Base-by-base conservation (phyloP, 2,329 filamentous ascomycete species). In the Dothideomycetes sp. region DNA sequence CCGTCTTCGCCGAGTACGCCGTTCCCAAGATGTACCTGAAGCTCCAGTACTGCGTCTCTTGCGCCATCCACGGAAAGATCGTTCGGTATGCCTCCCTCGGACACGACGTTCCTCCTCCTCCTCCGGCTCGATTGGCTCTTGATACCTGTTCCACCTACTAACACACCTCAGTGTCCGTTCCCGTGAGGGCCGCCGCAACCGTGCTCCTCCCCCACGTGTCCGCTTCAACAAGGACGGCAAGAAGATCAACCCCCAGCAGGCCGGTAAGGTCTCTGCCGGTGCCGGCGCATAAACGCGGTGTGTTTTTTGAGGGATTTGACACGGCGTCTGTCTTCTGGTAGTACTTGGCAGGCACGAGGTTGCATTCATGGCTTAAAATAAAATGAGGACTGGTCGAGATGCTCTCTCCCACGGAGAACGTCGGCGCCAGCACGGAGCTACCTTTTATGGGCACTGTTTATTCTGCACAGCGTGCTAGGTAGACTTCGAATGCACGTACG, bases 11-110 rank as follows among this genome's bases (percentile, higher is more conserved):
- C 64, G 91, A 98, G 77, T 98, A 98, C 80, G 88, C 87, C 60
- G 89, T 98, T 64, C 91, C 91, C 74, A 98, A 98, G 85, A 98
- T 98, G 93, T 98, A 98, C 85, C 78, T 98, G 74, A 98, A 98
- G 84, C 83, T 98, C 70, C 91, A 98, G 78, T 98, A 98, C 86
- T 98, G 91, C 72, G 91, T 98, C 67, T 96, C 89, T 72, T 98
- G 91, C 75, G 91, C 91, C 65, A 98, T 98, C 58, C 91, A 98
- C 80, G 91, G 91, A 80, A 98, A 98, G 84, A 98, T 98, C 71
- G 93, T 98, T 73, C 89, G 91, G 89, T 96, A 91, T 71, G 88
- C 79, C 68, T 67, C 31, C 38, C 36, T 16, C 24, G 23, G 16
- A 18, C 25, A 34, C 17, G n/a, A n/a, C n/a, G n/a, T n/a, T n/a